Evolutionary conservation across 2,329 filamentous ascomycete genomes (phyloP), one percentile per base, ranked within the genome.

Genomic region (Cladophialophora exuberans): DNA sequence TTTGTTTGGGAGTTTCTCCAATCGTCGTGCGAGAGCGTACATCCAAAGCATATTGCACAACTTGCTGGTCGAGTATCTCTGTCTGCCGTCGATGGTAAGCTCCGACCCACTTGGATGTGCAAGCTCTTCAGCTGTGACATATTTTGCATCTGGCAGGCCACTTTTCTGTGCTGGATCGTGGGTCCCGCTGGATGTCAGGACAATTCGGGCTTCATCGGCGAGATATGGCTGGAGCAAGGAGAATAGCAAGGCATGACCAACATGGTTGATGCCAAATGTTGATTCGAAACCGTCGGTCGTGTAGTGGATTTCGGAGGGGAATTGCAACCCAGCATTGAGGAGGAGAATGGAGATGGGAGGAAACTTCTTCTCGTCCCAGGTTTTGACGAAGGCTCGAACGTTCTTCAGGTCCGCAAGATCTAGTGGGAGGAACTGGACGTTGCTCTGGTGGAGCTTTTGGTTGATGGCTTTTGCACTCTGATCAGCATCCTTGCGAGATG

Each of bases 221-320:
- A 79, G 65, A 38, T 68, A 45, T 0, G 76, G 72, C 3, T 65
- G 66, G 2, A 83, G 69, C 3, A 81, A 71, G 50, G 76, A 74
- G 62, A 79, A 77, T 0, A 82, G 71, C 2, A 81, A 65, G 11
- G 77, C 73, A 60, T 82, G 77, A 4, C 79, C 79, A 36, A 81
- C 70, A 57, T 81, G 77, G 52, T 73, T 77, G 58, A 79, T 69
- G 3, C 69, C 77, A 59, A 83, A 83, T 5, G 74, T 77, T 26
- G 64, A 60, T 61, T 82, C 79, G 35, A 80, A 63, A 6, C 75
- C 74, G 17, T 80, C 74, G 0, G 47, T 55, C 0, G 73, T 75
- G 43, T 72, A 69, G 0, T 60, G 23, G 1, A 76, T 45, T 0
- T 57, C 57, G 0, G 62, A 63, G 0, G 74, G 73, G 43, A 78